These are phyloP conservation scores for Arthroderma uncinatum DNA, from an alignment of 2,329 filamentous ascomycete species.

Conservation along the genomic window DNA sequence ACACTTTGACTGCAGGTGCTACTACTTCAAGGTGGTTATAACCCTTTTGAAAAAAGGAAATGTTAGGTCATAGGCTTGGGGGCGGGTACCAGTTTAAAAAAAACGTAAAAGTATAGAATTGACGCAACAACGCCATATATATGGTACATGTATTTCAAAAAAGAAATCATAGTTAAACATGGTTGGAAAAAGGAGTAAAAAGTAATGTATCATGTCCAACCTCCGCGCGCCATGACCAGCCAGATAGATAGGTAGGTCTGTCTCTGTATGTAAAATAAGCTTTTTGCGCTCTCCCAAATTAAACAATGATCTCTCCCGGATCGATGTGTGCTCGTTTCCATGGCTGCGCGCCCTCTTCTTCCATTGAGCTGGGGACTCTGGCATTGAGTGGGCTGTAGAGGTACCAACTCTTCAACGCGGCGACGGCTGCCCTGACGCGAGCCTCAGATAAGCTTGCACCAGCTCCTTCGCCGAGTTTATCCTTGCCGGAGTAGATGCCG, in stretches of 20 bases:
- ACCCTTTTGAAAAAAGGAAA: too few relatives aligned
- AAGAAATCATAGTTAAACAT: slow-evolving; percentile 17
- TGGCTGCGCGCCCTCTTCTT: slow-evolving; percentile 47
- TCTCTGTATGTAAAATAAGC: slow-evolving; percentile 7
- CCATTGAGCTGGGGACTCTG: slow-evolving; percentile 58
- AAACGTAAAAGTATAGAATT: neutral
- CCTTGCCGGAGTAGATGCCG: slow-evolving; percentile 79
- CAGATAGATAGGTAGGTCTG: neutral
- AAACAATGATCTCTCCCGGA: slow-evolving; percentile 56
- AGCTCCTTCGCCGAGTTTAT: slow-evolving; percentile 85
- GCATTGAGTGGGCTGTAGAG: slow-evolving; percentile 70
- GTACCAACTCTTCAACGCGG: slow-evolving; percentile 88
- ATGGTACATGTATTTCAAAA: slow-evolving; percentile 18
- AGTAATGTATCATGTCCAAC: slow-evolving; percentile 1
- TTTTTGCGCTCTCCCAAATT: slow-evolving; percentile 18
- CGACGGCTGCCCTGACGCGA: slow-evolving; percentile 66
- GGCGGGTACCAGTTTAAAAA: too few relatives aligned
- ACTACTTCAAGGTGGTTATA: too few relatives aligned
- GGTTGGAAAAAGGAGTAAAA: slow-evolving; percentile 2
- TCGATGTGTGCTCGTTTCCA: slow-evolving; percentile 61
- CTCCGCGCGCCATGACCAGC: neutral
- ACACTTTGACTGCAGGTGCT: too few relatives aligned
- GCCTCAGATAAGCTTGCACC: slow-evolving; percentile 69
- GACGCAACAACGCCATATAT: slow-evolving; percentile 11
- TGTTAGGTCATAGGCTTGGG: too few relatives aligned